Evolutionary conservation across 768 basidiomycete genomes (phyloP).

Genomic region (Dendrothele bispora): DNA sequence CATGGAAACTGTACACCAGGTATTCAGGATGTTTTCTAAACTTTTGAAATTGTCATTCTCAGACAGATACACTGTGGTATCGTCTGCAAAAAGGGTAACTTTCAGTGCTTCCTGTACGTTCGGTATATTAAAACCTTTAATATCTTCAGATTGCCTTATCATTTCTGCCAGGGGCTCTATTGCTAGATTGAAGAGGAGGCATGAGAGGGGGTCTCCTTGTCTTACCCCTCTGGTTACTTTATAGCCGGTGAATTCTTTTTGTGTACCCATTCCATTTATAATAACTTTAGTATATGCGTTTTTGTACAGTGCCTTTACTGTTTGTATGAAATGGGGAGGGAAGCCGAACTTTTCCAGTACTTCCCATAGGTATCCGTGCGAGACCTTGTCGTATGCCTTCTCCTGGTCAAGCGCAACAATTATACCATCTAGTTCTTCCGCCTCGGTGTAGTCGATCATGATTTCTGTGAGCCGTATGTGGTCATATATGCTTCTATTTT

Average conservation of each 20-base stretch:
- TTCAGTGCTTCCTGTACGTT: constrained; percentile 6
- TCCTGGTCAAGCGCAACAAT: constrained; percentile 4
- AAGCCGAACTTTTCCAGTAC: constrained; percentile 3
- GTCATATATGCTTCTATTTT: constrained; percentile 18
- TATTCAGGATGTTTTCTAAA: constrained; percentile 5
- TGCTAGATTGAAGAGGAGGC: constrained; percentile 27
- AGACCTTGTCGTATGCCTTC: constrained; percentile 2
- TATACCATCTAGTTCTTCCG: constrained; percentile 9
- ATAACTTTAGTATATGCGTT: constrained; percentile 18
- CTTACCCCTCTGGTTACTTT: constrained; percentile 21
- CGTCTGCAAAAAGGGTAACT: constrained; percentile 25
- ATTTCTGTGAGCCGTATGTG: constrained; percentile 18
- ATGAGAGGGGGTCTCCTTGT: constrained; percentile 29
- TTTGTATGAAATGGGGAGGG: constrained; percentile 9
- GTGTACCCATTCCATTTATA: constrained; percentile 21
- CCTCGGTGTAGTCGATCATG: constrained; percentile 12
- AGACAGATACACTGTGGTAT: constrained; percentile 21
- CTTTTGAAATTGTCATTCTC: not conserved
- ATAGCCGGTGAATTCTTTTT: too few species aligned
- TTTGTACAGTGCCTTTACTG: constrained; percentile 17
- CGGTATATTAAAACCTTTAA: constrained; percentile 18
- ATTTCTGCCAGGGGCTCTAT: constrained; percentile 19
- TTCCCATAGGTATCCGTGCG: constrained; percentile 14
- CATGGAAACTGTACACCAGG: constrained; percentile 9
- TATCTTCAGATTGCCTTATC: constrained; percentile 11